Base-by-base conservation (phyloP, 2,329 filamentous ascomycete genomes). In the Sporothrix variecibatus region DNA sequence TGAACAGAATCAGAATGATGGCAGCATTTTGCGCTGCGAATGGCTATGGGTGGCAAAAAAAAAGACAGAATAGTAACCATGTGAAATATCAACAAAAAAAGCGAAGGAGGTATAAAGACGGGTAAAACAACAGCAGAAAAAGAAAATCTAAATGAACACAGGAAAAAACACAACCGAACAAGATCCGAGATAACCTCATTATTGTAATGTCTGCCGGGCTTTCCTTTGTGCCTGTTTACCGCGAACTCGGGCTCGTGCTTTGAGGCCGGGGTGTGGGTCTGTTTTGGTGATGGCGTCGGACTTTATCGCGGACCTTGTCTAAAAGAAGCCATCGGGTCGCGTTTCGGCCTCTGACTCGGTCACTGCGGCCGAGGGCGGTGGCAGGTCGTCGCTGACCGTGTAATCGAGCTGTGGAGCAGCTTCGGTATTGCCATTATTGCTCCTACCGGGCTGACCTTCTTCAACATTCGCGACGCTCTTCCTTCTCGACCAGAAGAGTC, bases 401-500 rank as follows among this genome's bases (percentile, higher is more conserved):
- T 72, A 67, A 23, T 72, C 71, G 70, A 26, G 12, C n/a, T 40
- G 28, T 17, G 43, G n/a, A 3, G 26, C 51, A 15, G 11, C 15
- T 34, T 28, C 53, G 20, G 38, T 34, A 60, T 31, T 56, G 28
- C 7, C 23, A 31, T 31, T 60, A 15, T 12, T 65, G n/a, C 8
- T 23, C 11, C 34, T 26, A 1, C 1, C 60, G 9, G 38, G 11
- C 4, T 17, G n/a, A 4, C 62, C 71, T 11, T 65, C 64, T 17
- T 53, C 71, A 5, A 3, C n/a, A 15, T 69, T 60, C 8, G 56
- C 58, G n/a, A 5, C 31, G 34, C 56, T 73, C 65, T 67, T 69
- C 26, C 38, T 23, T 58, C 73, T 60, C 31, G 73, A 17, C 73
- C 73, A 78, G 64, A 85, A 80, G 51, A 84, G 77, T 15, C 79